phyloP scores from a whole-genome alignment of 2,329 filamentous ascomycete species.

The Pseudogymnoascus sp. region DNA sequence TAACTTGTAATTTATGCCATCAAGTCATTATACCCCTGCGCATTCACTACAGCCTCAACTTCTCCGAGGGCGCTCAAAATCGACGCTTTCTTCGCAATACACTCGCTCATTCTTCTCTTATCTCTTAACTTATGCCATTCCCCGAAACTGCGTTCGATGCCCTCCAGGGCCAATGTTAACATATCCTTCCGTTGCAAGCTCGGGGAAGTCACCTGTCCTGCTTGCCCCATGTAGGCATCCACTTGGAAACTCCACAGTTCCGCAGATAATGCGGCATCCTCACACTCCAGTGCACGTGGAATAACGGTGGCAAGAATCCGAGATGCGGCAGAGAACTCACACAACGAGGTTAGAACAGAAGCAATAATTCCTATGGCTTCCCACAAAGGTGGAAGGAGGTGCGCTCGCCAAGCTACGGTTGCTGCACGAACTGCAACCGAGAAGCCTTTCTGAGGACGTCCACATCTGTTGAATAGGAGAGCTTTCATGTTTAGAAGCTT shows the following conservation, averaged over 20 bases:
- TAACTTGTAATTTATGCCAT: conserved; percentile 14
- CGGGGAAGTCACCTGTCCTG: conserved; percentile 34
- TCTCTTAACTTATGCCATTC: conserved; percentile 51
- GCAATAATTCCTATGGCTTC: conserved; percentile 48
- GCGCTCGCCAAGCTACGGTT: conserved; percentile 49
- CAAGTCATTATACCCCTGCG: conserved; percentile 44
- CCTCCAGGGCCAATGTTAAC: conserved; percentile 39
- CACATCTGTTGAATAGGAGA: conserved; percentile 48
- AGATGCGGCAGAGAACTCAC: conserved; percentile 48
- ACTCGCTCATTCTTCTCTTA: conserved; percentile 44
- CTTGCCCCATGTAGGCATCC: conserved; percentile 57
- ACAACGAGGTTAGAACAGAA: conserved; percentile 48
- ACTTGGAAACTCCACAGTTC: conserved; percentile 50
- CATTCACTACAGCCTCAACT: conserved; percentile 44
- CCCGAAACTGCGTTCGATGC: conserved; percentile 40
- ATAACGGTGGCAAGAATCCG: conserved; percentile 52
- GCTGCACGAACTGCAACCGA: conserved; percentile 57
- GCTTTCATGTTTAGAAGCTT: conserved; percentile 55
- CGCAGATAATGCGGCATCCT: conserved; percentile 47
- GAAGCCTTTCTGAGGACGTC: conserved; percentile 54
- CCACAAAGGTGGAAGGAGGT: conserved; percentile 52
- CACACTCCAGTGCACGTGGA: conserved; percentile 54
- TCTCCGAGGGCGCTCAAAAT: conserved; percentile 52
- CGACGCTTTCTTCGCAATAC: conserved; percentile 55
- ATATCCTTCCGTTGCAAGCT: conserved; percentile 37